Conservation (phyloP, 129 eudicot genomes). For the Heracleum sosnowskyi region DNA sequence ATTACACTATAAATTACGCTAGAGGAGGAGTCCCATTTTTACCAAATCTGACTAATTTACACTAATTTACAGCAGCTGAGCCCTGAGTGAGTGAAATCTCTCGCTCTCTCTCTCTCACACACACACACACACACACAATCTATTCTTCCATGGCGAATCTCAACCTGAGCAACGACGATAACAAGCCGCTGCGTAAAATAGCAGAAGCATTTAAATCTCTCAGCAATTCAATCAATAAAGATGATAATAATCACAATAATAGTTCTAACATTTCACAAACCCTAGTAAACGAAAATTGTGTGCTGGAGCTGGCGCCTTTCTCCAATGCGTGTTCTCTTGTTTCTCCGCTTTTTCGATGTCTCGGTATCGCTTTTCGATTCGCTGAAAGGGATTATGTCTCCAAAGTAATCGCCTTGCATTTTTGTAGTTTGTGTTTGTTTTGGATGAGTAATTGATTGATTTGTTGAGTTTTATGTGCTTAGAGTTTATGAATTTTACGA, state of each 20-base stretch:
- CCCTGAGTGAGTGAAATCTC: too few species aligned
- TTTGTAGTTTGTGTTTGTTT: neutral
- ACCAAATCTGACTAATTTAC: too few species aligned
- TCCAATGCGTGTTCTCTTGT: conserved; percentile 78
- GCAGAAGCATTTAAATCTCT: conserved; percentile 59
- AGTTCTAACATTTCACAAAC: conserved; percentile 12
- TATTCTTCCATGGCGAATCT: too few species aligned
- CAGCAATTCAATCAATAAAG: conserved; percentile 20
- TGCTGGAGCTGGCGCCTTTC: conserved; percentile 52
- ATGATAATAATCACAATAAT: neutral
- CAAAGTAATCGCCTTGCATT: conserved; percentile 32
- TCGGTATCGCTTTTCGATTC: conserved; percentile 90
- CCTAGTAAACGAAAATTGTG: neutral
- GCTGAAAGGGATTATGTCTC: conserved; percentile 93
- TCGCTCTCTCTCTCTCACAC: too few species aligned
- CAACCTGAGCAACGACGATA: too few species aligned
- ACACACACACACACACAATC: too few species aligned
- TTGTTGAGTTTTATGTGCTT: too few species aligned
- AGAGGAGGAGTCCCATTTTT: too few species aligned
- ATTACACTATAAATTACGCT: too few species aligned
- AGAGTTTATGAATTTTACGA: too few species aligned
- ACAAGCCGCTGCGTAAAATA: conserved; percentile 52
- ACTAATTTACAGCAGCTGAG: too few species aligned
- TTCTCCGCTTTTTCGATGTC: conserved; percentile 84
- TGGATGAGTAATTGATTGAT: too few species aligned